Percentiles rank a stretch among this genome's conserved stretches.
Conservation (phyloP, 495 filamentous ascomycete genomes). For the Podospora appendiculata region DNA sequence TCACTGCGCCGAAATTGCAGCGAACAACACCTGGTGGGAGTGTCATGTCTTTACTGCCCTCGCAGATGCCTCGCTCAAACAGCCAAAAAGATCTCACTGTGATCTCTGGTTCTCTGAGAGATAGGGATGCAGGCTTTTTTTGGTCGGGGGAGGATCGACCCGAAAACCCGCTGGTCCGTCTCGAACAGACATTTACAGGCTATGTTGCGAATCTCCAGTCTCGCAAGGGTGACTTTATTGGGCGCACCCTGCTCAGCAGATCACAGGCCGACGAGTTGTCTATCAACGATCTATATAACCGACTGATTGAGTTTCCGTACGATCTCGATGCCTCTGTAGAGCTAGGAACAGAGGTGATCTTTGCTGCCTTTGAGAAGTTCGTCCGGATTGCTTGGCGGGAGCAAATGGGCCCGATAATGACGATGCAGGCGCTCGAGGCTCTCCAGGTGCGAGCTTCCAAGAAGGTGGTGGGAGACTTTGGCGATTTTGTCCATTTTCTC, state of each 20-base stretch:
- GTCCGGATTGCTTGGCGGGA: conserved; percentile 81
- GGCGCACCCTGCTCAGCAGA: conserved; percentile 61
- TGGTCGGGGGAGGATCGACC: conserved; percentile 38
- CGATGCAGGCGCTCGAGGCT: conserved; percentile 51
- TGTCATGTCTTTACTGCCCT: conserved; percentile 19
- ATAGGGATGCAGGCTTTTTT: conserved; percentile 38
- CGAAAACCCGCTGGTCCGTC: conserved; percentile 51
- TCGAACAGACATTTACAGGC: conserved; percentile 81
- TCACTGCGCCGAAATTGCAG: conserved; percentile 12
- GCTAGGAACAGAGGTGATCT: conserved; percentile 78
- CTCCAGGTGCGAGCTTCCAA: conserved; percentile 71
- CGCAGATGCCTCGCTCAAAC: conserved; percentile 27
- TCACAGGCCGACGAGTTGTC: conserved; percentile 64
- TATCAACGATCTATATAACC: conserved; percentile 89
- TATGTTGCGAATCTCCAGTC: conserved; percentile 77
- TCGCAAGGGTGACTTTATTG: conserved; percentile 79
- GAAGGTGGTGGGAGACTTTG: conserved; percentile 70
- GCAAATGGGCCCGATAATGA: conserved; percentile 77
- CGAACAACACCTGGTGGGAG: conserved; percentile 30
- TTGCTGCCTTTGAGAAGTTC: conserved; percentile 92
- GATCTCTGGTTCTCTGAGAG: conserved; percentile 36
- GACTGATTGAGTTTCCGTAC: conserved; percentile 71
- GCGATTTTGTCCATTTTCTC: conserved; percentile 70
- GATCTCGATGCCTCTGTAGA: conserved; percentile 67
- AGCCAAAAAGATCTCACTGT: conserved; percentile 36